Percentiles rank a stretch among this genome's conserved stretches.
Evolutionary conservation across 805 yeast genomes (phyloP).

Genomic region (Jamesozyma spencerorum): DNA sequence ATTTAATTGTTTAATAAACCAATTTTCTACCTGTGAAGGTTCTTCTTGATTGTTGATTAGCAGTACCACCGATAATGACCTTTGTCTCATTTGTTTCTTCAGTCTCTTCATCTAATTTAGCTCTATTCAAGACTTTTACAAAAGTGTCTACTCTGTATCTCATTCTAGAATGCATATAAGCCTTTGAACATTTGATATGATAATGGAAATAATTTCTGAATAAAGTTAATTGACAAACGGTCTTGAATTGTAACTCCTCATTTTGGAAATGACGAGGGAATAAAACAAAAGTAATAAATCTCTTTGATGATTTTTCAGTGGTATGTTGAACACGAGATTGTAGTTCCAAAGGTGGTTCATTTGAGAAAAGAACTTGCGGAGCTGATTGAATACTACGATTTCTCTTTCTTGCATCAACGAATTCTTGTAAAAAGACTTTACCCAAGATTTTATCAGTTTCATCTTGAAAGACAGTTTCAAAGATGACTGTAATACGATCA

Average conservation of each 20-base stretch:
- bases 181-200: conserved; percentile 96
- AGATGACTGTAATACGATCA: conserved; percentile 94
- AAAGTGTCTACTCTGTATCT: conserved; percentile 89
- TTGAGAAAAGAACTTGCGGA: conserved; percentile 91
- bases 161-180: conserved; percentile 97
- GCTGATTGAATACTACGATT: conserved; percentile 93
- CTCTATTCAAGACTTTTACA: conserved; percentile 90
- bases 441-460: conserved; percentile 92
- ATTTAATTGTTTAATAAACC: conserved; percentile 24
- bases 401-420: conserved; percentile 90
- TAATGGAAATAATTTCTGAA: conserved; percentile 97
- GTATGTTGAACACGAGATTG: conserved; percentile 20
- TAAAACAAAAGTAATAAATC: conserved; percentile 57
- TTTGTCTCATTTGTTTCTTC: conserved; percentile 32
- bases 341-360: conserved; percentile 90
- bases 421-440: conserved; percentile 83
- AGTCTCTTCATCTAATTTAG: conserved; percentile 85
- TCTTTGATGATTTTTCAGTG: conserved; percentile 31
- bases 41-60: conserved; percentile 20
- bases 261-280: conserved; percentile 88
- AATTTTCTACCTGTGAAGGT: conserved; percentile 30
- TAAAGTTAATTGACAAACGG: conserved; percentile 77
- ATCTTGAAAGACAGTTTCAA: conserved; percentile 89
- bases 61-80: conserved; percentile 2
- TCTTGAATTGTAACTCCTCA: conserved; percentile 25